These are phyloP conservation scores for Lentinula raphanica DNA, from an alignment of 768 basidiomycete species.

Conservation along the genomic window DNA sequence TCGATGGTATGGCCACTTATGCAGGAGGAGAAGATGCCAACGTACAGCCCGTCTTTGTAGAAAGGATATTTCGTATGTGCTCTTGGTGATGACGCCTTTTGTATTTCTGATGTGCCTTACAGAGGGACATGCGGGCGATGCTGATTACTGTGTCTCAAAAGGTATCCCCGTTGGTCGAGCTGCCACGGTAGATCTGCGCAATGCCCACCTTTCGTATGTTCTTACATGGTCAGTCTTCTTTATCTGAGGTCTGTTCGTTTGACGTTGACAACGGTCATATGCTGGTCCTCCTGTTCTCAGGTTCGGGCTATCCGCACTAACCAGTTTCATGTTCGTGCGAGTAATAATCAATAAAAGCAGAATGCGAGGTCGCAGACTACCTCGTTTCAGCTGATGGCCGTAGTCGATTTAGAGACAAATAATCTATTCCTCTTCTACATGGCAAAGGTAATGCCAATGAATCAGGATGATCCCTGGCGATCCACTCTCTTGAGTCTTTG, in stretches of 20 bases:
- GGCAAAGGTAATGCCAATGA: too few relatives aligned
- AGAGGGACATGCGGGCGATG: conserved; percentile 87
- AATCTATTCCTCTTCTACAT: neutral
- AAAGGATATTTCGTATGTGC: conserved; percentile 81
- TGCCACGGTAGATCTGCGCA: conserved; percentile 81
- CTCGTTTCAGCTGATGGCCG: conserved; percentile 38
- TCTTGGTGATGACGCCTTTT: neutral
- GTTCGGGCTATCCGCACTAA: conserved; percentile 86
- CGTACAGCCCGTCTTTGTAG: conserved; percentile 86
- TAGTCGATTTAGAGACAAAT: neutral
- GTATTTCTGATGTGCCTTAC: conserved; percentile 3
- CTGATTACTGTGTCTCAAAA: conserved; percentile 46
- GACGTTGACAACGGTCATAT: neutral
- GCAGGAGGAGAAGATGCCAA: conserved; percentile 66
- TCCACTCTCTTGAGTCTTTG: too few relatives aligned
- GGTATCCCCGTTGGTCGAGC: conserved; percentile 85
- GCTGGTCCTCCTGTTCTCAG: conserved; percentile 32
- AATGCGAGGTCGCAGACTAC: conserved; percentile 46
- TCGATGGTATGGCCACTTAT: conserved; percentile 70
- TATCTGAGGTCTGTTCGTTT: too few relatives aligned
- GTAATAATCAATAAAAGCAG: conserved; percentile 54
- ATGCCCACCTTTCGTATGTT: conserved; percentile 92
- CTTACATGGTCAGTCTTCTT: conserved; percentile 71
- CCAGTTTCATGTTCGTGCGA: conserved; percentile 75
- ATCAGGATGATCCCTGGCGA: too few relatives aligned